Base-by-base conservation (phyloP, 192 early-diverging fungal genomes). In the Mortierella hygrophila region DNA sequence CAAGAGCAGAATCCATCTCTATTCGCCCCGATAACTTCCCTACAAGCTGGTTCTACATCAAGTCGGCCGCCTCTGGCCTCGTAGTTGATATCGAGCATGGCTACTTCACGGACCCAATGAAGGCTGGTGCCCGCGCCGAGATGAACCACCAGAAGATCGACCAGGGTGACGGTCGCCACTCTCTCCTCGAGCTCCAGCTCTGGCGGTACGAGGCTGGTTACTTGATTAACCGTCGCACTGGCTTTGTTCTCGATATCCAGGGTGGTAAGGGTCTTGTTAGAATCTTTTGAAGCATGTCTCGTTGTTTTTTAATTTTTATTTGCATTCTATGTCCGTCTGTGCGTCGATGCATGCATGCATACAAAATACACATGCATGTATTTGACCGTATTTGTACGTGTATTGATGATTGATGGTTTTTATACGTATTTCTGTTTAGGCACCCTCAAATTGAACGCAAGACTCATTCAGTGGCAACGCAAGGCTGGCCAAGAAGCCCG, bases 131-230 rank as follows among this genome's bases (percentile, higher is more conserved):
- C 41, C 84, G 84, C 46, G 84, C 84, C 46, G 84, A 86, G 47
- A 86, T 86, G 84, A 86, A 86, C 84, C 84, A 81, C 68, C 84
- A 86, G 37, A 86, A 86, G 79, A 78, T 86, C 52, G 84, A 86
- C 44, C 80, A 77, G 29, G 75, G 79, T 35, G 84, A 86, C 35
- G 72, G 76, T 55, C 84, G 84, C 65, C 84, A 86, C 49, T 74
- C 84, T 29, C 76, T 86, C 26, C 72, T 86, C 16, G 79, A 86
- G 68, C 84, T 86, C 54, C 87, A 88, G 75, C 87, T 88, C 69
- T 88, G 87, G 87, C 80, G 87, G 15, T 83, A 88, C 68, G 87
- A 88, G 69, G 77, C 87, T 47, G 87, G 87, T 77, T 88, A 77
- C 87, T 46, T 88, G 52, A 88, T 88, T 68, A 88, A 88, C 32